Evolutionary conservation across 371 early-diverging fungal genomes (phyloP).

Genomic region (Mucor lusitanicus): DNA sequence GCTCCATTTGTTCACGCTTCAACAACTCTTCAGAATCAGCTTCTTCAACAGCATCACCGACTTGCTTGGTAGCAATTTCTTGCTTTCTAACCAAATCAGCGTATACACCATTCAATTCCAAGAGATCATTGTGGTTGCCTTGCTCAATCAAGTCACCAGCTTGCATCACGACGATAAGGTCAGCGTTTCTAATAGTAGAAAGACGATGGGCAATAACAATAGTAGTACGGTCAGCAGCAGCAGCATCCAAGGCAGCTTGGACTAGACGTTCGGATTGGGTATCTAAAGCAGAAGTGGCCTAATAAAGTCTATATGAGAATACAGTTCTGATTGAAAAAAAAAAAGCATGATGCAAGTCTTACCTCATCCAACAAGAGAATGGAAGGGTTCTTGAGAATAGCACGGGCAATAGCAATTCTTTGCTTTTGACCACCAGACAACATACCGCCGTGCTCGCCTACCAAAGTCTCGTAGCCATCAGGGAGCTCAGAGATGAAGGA

Average conservation of each 20-base stretch:
- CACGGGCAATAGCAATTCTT: slow-evolving; percentile 52
- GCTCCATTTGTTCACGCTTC: slow-evolving; percentile 43
- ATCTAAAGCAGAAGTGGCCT: slow-evolving; percentile 80
- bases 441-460: slow-evolving; percentile 69
- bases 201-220: slow-evolving; percentile 93
- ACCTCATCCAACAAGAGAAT: slow-evolving; percentile 50
- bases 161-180: slow-evolving; percentile 82
- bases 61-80: slow-evolving; percentile 44
- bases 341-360: slow-evolving; percentile 20
- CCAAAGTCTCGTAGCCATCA: slow-evolving; percentile 72
- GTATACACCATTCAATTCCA: slow-evolving; percentile 56
- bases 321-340: neutral
- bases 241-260: slow-evolving; percentile 79
- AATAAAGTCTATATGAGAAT: slow-evolving; percentile 16
- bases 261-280: slow-evolving; percentile 82
- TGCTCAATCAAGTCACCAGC: slow-evolving; percentile 72
- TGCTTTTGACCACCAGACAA: slow-evolving; percentile 83
- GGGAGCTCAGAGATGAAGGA: slow-evolving; percentile 79
- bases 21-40: slow-evolving; percentile 32
- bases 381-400: slow-evolving; percentile 49
- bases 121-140: slow-evolving; percentile 72
- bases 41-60: slow-evolving; percentile 19
- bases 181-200: slow-evolving; percentile 80
- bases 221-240: slow-evolving; percentile 79
- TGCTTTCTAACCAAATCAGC: slow-evolving; percentile 61